phyloP scores from a whole-genome alignment of 2,329 filamentous ascomycete genomes.

The Hortaea sp. region DNA sequence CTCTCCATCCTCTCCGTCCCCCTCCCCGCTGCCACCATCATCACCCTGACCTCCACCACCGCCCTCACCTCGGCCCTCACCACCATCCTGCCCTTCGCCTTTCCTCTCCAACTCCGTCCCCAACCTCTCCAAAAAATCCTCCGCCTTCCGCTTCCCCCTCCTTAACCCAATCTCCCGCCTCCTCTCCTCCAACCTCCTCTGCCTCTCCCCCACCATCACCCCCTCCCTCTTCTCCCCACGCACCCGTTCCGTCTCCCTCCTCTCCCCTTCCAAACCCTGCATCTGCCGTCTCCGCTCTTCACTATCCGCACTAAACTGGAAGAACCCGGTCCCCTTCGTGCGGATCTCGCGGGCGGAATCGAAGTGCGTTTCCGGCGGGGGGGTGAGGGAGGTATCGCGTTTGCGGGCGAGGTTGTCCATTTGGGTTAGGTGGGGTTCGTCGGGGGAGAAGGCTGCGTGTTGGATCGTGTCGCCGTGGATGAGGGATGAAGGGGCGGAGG shows the following conservation, averaged over 20 bases:
- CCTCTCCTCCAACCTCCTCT: constrained; percentile 42
- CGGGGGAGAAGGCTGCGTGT: constrained; percentile 68
- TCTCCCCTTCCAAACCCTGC: constrained; percentile 57
- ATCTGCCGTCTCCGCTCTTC: constrained; percentile 62
- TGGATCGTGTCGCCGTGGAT: constrained; percentile 85
- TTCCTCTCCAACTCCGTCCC: constrained; percentile 21
- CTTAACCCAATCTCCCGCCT: constrained; percentile 11
- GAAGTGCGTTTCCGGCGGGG: constrained; percentile 74
- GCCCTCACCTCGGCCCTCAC: no score
- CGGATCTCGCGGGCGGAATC: constrained; percentile 75
- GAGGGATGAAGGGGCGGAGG: constrained; percentile 55
- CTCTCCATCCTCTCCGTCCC: constrained; percentile 3
- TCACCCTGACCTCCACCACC: neutral
- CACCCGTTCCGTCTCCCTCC: constrained; percentile 57
- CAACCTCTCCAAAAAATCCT: constrained; percentile 59
- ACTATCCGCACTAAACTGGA: constrained; percentile 73
- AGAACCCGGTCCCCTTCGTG: constrained; percentile 84
- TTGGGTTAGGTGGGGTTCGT: constrained; percentile 49
- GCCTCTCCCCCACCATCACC: constrained; percentile 36
- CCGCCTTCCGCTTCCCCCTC: constrained; percentile 52
- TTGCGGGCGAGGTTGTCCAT: constrained; percentile 73
- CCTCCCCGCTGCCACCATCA: neutral
- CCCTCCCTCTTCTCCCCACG: constrained; percentile 50
- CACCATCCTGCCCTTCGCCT: neutral
- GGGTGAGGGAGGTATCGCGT: constrained; percentile 69